Conservation (phyloP, 1,139 yeast species). For the Blastobotrys apis region DNA sequence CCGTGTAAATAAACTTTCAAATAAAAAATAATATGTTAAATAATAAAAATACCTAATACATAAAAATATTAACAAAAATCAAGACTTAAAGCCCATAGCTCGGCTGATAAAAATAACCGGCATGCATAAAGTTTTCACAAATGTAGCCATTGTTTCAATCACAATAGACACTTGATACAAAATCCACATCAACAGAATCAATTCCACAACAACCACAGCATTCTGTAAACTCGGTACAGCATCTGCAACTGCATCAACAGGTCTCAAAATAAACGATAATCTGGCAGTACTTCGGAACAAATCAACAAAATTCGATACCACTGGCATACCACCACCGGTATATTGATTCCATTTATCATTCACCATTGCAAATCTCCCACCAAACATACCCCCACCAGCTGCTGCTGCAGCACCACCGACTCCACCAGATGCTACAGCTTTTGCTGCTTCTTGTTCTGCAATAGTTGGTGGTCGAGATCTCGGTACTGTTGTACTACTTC, state of each 20-base stretch:
- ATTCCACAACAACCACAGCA: conserved; percentile 30
- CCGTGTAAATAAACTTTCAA: neutral
- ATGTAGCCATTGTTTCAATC: conserved; percentile 30
- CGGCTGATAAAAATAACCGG: conserved; percentile 33
- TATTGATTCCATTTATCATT: conserved; percentile 2
- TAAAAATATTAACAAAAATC: neutral
- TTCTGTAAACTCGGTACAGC: conserved; percentile 27
- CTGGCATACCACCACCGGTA: conserved; percentile 10
- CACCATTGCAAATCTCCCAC: conserved; percentile 2
- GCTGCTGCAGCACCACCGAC: neutral
- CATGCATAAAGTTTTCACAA: conserved; percentile 30
- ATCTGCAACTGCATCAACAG: conserved; percentile 31
- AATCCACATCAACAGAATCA: conserved; percentile 32
- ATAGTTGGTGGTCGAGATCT: neutral
- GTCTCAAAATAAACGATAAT: conserved; percentile 27
- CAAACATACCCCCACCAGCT: neutral
- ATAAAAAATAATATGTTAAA: neutral
- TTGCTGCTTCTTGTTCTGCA: conserved; percentile 1
- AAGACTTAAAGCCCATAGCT: conserved; percentile 19
- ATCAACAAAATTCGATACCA: conserved; percentile 18
- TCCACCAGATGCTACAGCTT: neutral
- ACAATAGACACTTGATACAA: conserved; percentile 32
- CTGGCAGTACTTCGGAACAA: conserved; percentile 26
- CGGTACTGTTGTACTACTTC: conserved; percentile 1
- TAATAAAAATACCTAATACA: neutral